These are phyloP conservation scores for Trichoderma simmonsii DNA, from an alignment of 2,329 filamentous ascomycete species.

Conservation along the genomic window DNA sequence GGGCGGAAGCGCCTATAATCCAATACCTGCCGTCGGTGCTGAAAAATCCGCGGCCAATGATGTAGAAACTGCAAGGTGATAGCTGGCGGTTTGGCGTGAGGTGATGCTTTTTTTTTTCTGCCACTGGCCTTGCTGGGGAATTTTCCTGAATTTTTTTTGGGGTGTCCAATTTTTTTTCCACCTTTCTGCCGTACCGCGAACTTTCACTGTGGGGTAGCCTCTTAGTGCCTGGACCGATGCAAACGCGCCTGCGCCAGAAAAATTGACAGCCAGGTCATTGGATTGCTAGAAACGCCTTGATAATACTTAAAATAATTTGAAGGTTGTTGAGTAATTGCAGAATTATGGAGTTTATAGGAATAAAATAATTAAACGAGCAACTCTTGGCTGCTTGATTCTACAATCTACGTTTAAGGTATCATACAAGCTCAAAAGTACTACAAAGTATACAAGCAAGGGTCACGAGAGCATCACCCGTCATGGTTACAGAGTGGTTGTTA, in stretches of 20 bases:
- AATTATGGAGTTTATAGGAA: neutral
- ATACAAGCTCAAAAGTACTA: neutral
- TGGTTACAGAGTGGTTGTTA: neutral
- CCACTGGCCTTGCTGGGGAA: slow-evolving; percentile 10
- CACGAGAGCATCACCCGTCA: neutral
- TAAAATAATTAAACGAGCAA: too few relatives aligned
- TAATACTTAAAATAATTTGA: neutral
- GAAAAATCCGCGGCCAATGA: neutral
- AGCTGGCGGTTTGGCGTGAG: slow-evolving; percentile 8
- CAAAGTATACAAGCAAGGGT: neutral
- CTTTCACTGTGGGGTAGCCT: slow-evolving; percentile 14
- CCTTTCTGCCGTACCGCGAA: slow-evolving; percentile 11
- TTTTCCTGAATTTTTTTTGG: slow-evolving; percentile 19
- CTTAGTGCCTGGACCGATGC: neutral
- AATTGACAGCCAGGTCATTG: neutral
- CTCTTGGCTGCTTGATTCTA: neutral
- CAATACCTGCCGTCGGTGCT: neutral
- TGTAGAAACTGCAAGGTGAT: slow-evolving; percentile 1
- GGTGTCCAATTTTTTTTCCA: slow-evolving; percentile 18
- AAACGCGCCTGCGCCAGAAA: neutral
- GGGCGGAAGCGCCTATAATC: neutral
- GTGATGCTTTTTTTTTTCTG: slow-evolving; percentile 17
- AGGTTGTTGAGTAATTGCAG: neutral
- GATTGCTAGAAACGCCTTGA: neutral
- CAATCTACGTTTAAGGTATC: neutral